phyloP scores from a whole-genome alignment of 345 rosid genomes.

The Syzygium oleosum region DNA sequence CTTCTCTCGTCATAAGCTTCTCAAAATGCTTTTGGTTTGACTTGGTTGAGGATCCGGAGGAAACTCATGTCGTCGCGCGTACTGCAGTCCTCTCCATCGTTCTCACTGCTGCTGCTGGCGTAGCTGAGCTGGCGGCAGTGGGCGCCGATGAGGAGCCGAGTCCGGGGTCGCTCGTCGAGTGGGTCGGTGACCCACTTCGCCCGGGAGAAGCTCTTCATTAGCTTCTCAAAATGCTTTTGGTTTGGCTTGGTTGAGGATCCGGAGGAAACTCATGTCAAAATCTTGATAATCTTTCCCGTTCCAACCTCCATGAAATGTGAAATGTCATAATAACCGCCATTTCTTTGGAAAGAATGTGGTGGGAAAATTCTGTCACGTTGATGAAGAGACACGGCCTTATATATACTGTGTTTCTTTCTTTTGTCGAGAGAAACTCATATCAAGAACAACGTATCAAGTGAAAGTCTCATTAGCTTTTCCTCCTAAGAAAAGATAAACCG shows the following conservation, averaged over 20 bases:
- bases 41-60: too few relatives aligned
- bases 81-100: too few relatives aligned
- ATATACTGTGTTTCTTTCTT: not conserved
- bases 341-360: not conserved
- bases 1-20: too few relatives aligned
- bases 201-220: conserved; percentile 19
- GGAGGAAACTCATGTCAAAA: too few relatives aligned
- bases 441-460: not conserved
- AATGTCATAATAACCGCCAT: not conserved
- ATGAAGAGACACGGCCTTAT: too few relatives aligned
- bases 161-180: conserved; percentile 46
- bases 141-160: conserved; percentile 33
- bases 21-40: too few relatives aligned
- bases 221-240: too few relatives aligned
- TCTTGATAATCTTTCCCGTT: too few relatives aligned
- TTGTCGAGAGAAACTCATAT: not conserved
- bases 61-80: too few relatives aligned
- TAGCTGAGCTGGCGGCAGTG: conserved; percentile 8
- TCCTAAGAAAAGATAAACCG: not conserved
- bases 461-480: not conserved
- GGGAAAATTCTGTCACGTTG: not conserved
- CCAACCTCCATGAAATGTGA: too few relatives aligned
- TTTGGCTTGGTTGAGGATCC: too few relatives aligned
- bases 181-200: conserved; percentile 50
- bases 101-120: conserved; percentile 45